Evolutionary conservation across 2,329 filamentous ascomycete species (phyloP).

Genomic region (Xylaria sp.): DNA sequence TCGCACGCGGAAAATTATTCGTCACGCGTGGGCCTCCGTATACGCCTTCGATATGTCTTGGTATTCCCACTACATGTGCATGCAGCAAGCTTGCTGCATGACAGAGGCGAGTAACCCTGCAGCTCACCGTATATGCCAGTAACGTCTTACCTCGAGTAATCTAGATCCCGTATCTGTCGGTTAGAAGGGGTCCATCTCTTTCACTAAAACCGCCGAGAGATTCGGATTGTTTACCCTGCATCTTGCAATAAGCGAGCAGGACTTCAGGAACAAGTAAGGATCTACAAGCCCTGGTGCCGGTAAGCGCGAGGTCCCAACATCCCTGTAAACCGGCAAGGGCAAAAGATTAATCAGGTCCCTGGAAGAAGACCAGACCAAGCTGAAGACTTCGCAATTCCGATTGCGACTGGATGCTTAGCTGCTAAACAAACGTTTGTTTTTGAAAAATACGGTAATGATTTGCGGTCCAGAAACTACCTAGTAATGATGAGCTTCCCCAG

Average conservation of each 20-base stretch:
- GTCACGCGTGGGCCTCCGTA: background rate
- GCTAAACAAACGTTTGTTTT: background rate
- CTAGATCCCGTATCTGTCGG: background rate
- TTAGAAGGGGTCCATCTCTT: background rate
- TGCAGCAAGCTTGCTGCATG: background rate
- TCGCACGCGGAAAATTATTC: background rate
- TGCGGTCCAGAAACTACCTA: background rate
- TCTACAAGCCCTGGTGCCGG: background rate
- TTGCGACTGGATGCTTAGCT: background rate
- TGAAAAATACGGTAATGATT: background rate
- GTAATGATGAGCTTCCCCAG: background rate
- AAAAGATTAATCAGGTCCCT: background rate
- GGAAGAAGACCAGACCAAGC: background rate
- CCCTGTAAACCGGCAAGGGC: background rate
- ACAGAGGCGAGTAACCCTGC: conserved; percentile 13
- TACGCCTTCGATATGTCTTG: background rate
- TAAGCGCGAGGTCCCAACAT: background rate
- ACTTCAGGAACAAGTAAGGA: background rate
- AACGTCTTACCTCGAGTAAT: background rate
- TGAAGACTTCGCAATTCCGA: background rate
- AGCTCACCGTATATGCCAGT: conserved; percentile 9
- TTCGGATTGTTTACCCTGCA: background rate
- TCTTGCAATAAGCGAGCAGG: background rate
- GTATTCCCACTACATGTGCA: background rate
- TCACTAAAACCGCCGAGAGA: background rate